A percentile compares a stretch with the other conserved stretches of the same genome.
Evolutionary conservation across 2,329 filamentous ascomycete species (phyloP).

Genomic region (Pseudonectria foliicola): DNA sequence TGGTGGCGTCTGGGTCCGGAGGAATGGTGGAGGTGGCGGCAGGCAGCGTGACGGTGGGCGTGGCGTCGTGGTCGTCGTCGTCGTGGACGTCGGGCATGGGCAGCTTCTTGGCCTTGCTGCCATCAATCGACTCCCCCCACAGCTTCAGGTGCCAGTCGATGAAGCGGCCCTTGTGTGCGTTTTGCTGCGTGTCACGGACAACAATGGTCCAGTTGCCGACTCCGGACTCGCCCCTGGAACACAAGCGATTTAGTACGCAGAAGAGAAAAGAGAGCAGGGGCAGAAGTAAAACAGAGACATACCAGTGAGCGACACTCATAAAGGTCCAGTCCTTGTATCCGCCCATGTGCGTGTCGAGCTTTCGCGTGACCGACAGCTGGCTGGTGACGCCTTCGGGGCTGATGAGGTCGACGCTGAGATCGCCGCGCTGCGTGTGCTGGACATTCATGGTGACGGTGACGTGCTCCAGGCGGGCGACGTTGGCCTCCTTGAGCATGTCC

Average conservation of each 20-base stretch:
- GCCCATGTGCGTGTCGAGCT: slow-evolving; percentile 53
- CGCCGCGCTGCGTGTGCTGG: slow-evolving; percentile 77
- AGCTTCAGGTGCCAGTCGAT: slow-evolving; percentile 90
- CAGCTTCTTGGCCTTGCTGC: slow-evolving; percentile 61
- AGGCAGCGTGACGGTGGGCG: slow-evolving; percentile 45
- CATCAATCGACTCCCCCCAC: slow-evolving; percentile 84
- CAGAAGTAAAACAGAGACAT: slow-evolving; percentile 37
- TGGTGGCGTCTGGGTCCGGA: slow-evolving; percentile 35
- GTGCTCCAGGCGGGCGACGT: slow-evolving; percentile 83
- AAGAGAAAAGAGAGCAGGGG: no score
- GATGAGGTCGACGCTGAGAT: slow-evolving; percentile 84
- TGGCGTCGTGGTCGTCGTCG: slow-evolving; percentile 70
- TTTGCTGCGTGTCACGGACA: slow-evolving; percentile 75
- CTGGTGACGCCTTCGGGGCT: slow-evolving; percentile 78
- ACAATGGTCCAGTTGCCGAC: slow-evolving; percentile 86
- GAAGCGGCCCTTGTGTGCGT: slow-evolving; percentile 71
- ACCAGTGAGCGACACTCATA: slow-evolving; percentile 97
- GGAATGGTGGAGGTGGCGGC: slow-evolving; percentile 58
- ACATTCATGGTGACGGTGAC: slow-evolving; percentile 98
- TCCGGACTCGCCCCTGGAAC: slow-evolving; percentile 74
- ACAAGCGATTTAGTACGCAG: slow-evolving; percentile 23
- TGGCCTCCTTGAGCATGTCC: slow-evolving; percentile 73
- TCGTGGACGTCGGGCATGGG: slow-evolving; percentile 80
- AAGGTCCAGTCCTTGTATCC: slow-evolving; percentile 98
- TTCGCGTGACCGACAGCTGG: slow-evolving; percentile 71